These are phyloP conservation scores for Byssoonygena ceratinophila DNA, from an alignment of 2,329 filamentous ascomycete genomes.

Conservation along the genomic window DNA sequence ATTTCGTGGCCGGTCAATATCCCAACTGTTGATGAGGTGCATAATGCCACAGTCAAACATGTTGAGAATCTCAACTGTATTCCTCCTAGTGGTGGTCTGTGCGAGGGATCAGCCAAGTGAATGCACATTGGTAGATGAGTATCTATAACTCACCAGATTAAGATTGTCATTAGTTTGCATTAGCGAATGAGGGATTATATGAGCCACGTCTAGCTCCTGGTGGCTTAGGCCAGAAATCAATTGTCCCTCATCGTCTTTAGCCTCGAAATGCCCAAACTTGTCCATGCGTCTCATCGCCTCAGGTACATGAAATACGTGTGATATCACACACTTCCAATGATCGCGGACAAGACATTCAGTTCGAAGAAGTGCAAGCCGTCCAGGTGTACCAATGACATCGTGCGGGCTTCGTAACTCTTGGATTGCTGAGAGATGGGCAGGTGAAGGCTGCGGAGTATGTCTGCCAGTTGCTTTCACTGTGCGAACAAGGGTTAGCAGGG, in stretches of 20 bases:
- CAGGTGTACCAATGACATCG: slow-evolving; percentile 13
- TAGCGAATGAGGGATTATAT: slow-evolving; percentile 19
- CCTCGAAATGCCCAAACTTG: neutral
- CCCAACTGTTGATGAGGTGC: slow-evolving; percentile 30
- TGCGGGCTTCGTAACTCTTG: slow-evolving; percentile 9
- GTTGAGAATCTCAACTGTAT: slow-evolving; percentile 32
- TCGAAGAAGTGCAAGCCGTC: slow-evolving; percentile 14
- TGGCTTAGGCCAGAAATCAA: slow-evolving; percentile 12
- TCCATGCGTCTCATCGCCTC: slow-evolving; percentile 15
- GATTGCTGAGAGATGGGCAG: slow-evolving; percentile 14
- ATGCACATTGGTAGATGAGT: neutral
- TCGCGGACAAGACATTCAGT: slow-evolving; percentile 13
- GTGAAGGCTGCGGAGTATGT: slow-evolving; percentile 12
- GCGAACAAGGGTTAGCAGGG: slow-evolving; percentile 8
- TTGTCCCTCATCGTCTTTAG: slow-evolving; percentile 17
- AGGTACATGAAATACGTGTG: slow-evolving; percentile 15
- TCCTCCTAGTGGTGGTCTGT: slow-evolving; percentile 22
- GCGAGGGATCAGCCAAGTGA: neutral
- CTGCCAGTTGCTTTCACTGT: slow-evolving; percentile 15
- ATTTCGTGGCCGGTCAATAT: slow-evolving; percentile 23
- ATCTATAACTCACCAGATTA: neutral
- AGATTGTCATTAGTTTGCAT: slow-evolving; percentile 8
- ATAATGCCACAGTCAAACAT: slow-evolving; percentile 33
- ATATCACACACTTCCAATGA: slow-evolving; percentile 18
- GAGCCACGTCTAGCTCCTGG: slow-evolving; percentile 16